Evolutionary conservation across 371 early-diverging fungal genomes (phyloP).

Genomic region (Syncephalis plumigaleata): DNA sequence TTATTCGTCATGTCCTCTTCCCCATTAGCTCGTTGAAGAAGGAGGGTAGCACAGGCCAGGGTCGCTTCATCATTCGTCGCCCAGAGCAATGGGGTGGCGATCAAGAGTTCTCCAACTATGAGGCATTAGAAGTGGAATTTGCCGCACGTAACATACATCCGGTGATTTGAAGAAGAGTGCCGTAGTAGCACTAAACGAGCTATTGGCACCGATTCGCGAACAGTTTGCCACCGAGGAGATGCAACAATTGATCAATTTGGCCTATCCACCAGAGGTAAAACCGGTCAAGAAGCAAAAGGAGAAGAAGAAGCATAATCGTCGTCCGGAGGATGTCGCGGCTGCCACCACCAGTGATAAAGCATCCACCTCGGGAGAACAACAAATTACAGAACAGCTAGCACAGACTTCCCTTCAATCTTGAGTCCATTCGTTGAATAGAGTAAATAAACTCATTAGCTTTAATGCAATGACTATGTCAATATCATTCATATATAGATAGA

Average conservation of each 20-base stretch:
- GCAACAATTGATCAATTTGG: conserved; percentile 31
- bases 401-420: too few relatives aligned
- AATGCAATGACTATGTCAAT: too few relatives aligned
- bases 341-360: too few relatives aligned
- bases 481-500: too few relatives aligned
- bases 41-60: conserved; percentile 13
- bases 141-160: conserved; percentile 82
- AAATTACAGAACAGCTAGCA: too few relatives aligned
- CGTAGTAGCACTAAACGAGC: conserved; percentile 61
- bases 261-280: conserved; percentile 41
- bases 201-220: conserved; percentile 88
- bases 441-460: too few relatives aligned
- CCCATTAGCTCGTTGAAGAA: conserved; percentile 48
- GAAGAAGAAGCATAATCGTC: conserved; percentile 17
- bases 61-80: conserved; percentile 44
- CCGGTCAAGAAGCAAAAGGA: conserved; percentile 17
- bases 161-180: conserved; percentile 93
- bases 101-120: conserved; percentile 44
- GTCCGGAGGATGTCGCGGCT: not conserved
- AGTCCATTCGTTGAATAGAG: too few relatives aligned
- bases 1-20: conserved; percentile 83
- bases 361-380: too few relatives aligned
- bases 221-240: conserved; percentile 45
- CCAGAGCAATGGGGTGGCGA: conserved; percentile 85
- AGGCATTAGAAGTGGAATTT: conserved; percentile 77